Base-by-base conservation (phyloP, 1,284 basidiomycete species). In the Tilletia caries region DNA sequence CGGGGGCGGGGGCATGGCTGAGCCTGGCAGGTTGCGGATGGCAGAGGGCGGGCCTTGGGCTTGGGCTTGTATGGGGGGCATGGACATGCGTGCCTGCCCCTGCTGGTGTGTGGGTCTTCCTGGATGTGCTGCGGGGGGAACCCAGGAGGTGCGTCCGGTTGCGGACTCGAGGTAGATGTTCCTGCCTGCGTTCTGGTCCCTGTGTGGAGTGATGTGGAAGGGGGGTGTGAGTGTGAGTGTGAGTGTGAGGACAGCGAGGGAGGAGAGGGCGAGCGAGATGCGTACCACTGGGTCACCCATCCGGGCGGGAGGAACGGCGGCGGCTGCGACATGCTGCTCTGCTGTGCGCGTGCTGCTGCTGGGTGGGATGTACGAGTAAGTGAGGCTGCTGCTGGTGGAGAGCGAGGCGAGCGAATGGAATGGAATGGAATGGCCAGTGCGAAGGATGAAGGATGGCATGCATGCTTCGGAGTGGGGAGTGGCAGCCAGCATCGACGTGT, bases 251-350 rank as follows among this genome's bases (percentile, higher is more conserved):
- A 50, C 37, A 20, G 64, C 29, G 29, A 66, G n/a, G 20, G 29
- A 18, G 15, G 3, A 10, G 20, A 64, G 46, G 12, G 29, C 15
- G 46, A 29, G 27, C 62, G 27, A 12, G 4, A 20, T 27, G 79
- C 87, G 77, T 82, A 92, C 92, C 93, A 95, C 86, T 94, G 91
- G 80, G 91, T 89, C 75, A 88, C 87, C 93, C 93, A 95, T 67
- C 93, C 93, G 73, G 90, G 90, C 72, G 93, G 93, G 64, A 95
- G 86, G 67, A 71, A 71, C 52, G 79, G 79, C 65, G 79, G 70
- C 12, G 46, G 20, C 58, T 64, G 62, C 32, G 68, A 65, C 62
- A 62, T 41, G 37, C 37, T 41, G 37, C 8, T 41, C 8, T 41
- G 37, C n/a, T n/a, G n/a, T n/a, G n/a, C n/a, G n/a, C n/a, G n/a